Evolutionary conservation across 78 protist species (phyloP).

Genomic region (Guillardia theta): DNA sequence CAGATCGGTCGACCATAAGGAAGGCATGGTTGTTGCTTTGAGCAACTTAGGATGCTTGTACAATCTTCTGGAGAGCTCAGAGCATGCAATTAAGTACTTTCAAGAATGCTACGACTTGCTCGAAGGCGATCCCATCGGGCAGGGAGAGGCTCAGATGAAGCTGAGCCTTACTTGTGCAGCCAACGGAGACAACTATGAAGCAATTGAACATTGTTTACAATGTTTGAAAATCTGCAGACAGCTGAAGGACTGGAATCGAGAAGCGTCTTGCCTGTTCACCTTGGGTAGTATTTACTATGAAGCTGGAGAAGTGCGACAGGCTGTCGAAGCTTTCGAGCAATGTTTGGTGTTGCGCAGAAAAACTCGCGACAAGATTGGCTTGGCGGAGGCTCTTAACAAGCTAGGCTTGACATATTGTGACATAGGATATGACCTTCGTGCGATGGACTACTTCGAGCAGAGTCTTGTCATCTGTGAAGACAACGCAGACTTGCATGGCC

Average conservation of each 20-base stretch:
- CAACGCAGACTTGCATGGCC: conserved; percentile 5
- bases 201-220: neutral
- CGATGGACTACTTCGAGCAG: conserved; percentile 43
- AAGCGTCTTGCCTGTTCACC: conserved; percentile 33
- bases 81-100: neutral
- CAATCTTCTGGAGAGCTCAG: neutral
- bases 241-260: neutral
- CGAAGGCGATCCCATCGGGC: neutral
- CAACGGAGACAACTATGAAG: conserved; percentile 39
- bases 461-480: conserved; percentile 13
- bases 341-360: neutral
- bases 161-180: conserved; percentile 17
- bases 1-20: neutral
- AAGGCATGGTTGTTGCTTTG: neutral
- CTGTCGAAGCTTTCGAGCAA: neutral
- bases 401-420: conserved; percentile 10
- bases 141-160: conserved; percentile 33
- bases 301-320: neutral
- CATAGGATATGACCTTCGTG: conserved; percentile 13
- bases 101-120: neutral
- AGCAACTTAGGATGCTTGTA: conserved; percentile 6
- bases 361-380: conserved; percentile 5
- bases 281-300: neutral
- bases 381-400: conserved; percentile 35
- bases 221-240: neutral